A percentile compares a stretch with the other conserved stretches of the same genome.
These are phyloP conservation scores for Salmacisia buchloeana DNA, from an alignment of 1,284 basidiomycete species.

Conservation along the genomic window DNA sequence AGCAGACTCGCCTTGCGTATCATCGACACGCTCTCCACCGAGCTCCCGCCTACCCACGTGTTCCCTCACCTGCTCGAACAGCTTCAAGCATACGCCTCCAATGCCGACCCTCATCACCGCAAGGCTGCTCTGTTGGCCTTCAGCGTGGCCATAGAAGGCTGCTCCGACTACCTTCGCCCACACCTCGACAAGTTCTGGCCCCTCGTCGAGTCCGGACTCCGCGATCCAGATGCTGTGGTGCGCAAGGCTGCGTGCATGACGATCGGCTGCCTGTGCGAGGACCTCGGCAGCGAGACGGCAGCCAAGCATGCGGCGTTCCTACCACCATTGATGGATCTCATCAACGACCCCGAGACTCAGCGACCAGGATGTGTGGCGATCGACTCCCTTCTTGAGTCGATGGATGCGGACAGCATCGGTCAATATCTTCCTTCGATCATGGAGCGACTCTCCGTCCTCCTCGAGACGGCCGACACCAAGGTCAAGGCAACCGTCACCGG, in stretches of 20 bases:
- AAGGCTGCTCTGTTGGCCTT: constrained; percentile 94
- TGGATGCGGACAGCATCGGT: constrained; percentile 73
- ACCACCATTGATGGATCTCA: constrained; percentile 64
- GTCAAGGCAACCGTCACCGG: constrained; percentile 96
- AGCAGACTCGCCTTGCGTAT: constrained; percentile 89
- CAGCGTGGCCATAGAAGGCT: constrained; percentile 93
- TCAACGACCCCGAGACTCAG: constrained; percentile 82
- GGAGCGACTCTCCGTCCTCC: constrained; percentile 82
- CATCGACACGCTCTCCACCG: constrained; percentile 87
- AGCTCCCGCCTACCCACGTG: constrained; percentile 88
- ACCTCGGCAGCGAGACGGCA: constrained; percentile 90
- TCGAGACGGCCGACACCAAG: constrained; percentile 75
- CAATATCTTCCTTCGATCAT: constrained; percentile 91
- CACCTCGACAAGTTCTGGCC: constrained; percentile 91
- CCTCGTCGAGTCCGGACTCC: constrained; percentile 81
- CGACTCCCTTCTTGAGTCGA: constrained; percentile 91
- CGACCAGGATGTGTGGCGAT: constrained; percentile 89
- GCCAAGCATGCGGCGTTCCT: constrained; percentile 77
- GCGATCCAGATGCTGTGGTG: constrained; percentile 75
- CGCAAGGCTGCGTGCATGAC: constrained; percentile 92
- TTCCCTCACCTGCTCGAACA: constrained; percentile 79
- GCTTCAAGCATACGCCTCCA: constrained; percentile 52
- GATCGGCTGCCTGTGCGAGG: constrained; percentile 94
- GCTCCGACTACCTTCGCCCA: constrained; percentile 95
- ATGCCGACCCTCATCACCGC: constrained; percentile 59